A percentile compares a stretch with the other conserved stretches of the same genome.
These are phyloP conservation scores for Danielozyma ontarioensis DNA, from an alignment of 805 yeast species.

Conservation along the genomic window DNA sequence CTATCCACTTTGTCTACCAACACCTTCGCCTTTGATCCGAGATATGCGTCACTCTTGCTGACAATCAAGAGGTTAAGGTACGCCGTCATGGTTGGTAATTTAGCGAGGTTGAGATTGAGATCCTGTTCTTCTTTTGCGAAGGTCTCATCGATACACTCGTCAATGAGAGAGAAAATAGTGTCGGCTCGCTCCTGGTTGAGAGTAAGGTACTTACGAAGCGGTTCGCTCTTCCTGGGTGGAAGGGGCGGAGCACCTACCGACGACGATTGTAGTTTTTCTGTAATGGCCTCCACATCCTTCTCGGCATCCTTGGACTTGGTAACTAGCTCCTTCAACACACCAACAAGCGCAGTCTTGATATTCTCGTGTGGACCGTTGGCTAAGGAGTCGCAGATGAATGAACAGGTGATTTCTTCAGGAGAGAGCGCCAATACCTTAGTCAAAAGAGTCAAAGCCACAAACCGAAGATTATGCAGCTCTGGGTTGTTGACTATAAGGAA, in stretches of 20 bases:
- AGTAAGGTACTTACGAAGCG: constrained; percentile 34
- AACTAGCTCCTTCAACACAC: constrained; percentile 65
- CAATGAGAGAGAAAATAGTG: constrained; percentile 39
- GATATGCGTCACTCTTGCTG: constrained; percentile 20
- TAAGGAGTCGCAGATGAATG: constrained; percentile 60
- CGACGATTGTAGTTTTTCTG: neutral
- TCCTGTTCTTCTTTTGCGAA: constrained; percentile 19
- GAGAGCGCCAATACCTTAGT: constrained; percentile 57
- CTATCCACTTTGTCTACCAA: constrained; percentile 19
- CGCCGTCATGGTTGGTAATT: constrained; percentile 45
- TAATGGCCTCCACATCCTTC: neutral
- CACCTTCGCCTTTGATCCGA: constrained; percentile 21
- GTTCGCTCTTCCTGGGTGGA: constrained; percentile 11
- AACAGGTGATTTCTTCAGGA: constrained; percentile 53
- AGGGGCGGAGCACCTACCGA: constrained; percentile 11
- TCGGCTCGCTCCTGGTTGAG: constrained; percentile 38
- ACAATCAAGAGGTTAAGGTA: constrained; percentile 50
- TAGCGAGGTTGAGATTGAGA: constrained; percentile 14
- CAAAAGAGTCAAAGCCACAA: constrained; percentile 53
- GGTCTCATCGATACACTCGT: constrained; percentile 30
- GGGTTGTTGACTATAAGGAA: constrained; percentile 8
- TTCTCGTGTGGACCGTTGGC: constrained; percentile 60
- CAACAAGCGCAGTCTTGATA: constrained; percentile 55
- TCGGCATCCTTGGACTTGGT: constrained; percentile 21
- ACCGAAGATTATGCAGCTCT: constrained; percentile 23